Base-by-base conservation (phyloP, 495 filamentous ascomycete genomes). In the Venustampulla echinocandica region DNA sequence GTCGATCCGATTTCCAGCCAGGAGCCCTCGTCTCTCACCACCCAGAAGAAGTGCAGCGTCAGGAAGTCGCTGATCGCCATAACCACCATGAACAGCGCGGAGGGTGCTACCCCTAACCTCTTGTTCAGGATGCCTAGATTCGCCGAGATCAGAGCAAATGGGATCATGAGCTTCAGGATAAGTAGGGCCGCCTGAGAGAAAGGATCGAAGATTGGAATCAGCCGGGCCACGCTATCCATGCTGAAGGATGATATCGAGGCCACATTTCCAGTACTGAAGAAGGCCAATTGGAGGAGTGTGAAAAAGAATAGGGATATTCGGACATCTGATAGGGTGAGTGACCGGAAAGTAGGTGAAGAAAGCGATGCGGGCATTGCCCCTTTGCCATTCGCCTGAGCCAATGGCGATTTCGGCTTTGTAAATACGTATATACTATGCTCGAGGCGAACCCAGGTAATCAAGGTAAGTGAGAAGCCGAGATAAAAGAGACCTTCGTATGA, bases 401-500 rank as follows among this genome's bases (percentile, higher is more conserved):
- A 64, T 27, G 14, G n/a, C 6, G 23, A 11, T 22, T 27, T 10
- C 11, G 37, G 22, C 10, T 47, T 51, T 4, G 58, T 59, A 52
- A 78, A 76, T 2, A 67, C 64, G 62, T 87, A 83, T 44, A 87
- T 75, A 28, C 77, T 82, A 54, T 95, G 83, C 60, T 99, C 93
- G 0, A 97, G 69, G 18, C 80, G 79, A 17, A 95, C 87, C 93
- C 93, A 99, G 49, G 80, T 83, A 47, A 94, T 71, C 9, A 99
- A 71, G 17, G 83, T 81, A 35, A 83, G 69, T 58, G 80, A 89
- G 65, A 96, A 97, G 15, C 81, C 80, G 52, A 95, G 75, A 69
- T 95, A 97, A 66, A 99, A 99, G 2, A 99, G 71, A 0, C 93
- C 92, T 62, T 99, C 93, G 70, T 95, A 99, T 14, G 89, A 94